Base-by-base conservation (phyloP, 192 early-diverging fungal species). In the Irineochytrium annulatum region DNA sequence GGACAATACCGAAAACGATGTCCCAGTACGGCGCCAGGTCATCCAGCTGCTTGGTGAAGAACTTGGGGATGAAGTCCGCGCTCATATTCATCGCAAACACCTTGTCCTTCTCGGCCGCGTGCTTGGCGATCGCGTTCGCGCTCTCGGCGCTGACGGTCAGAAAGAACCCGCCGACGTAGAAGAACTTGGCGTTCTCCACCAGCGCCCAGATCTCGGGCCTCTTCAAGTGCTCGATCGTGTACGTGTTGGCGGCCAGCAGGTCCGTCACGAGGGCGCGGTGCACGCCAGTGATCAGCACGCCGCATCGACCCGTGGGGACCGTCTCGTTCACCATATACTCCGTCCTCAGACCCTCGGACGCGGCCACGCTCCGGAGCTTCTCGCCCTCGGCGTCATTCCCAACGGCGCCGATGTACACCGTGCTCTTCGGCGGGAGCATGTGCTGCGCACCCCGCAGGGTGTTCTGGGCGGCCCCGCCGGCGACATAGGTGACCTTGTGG, bases 381-480 rank as follows among this genome's bases (percentile, higher is more conserved):
- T 85, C 71, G 26, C 85, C 87, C 66, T 87, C 89, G 34, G 84
- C 75, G 81, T 99, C 97, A 45, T 89, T 77, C 30, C 91, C 91
- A 31, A 95, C 91, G 51, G 85, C 84, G n/a, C 97, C 97, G 62
- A 95, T 84, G 79, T 95, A 99, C 59, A 93, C 83, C 27, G 92
- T 92, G 5, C 86, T 83, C 59, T 88, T 88, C 60, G 84, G 64
- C 49, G 94, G 96, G 33, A 99, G 83, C 43, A 94, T 69, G 71
- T 90, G 92, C 79, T 92, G 77, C 33, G 79, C 76, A 39, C 75
- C 73, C 57, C 97, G 88, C 54, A 92, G 81, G 48, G 93, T 79
- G 87, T 99, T 99, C 74, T 99, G 97, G 35, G 90, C 84, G 29
- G 97, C 94, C 64, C 97, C 97, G 48, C 97, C 97, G 41, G 94